These are phyloP conservation scores for Penicillium sp. DNA, from an alignment of 2,329 filamentous ascomycete genomes.

Conservation along the genomic window DNA sequence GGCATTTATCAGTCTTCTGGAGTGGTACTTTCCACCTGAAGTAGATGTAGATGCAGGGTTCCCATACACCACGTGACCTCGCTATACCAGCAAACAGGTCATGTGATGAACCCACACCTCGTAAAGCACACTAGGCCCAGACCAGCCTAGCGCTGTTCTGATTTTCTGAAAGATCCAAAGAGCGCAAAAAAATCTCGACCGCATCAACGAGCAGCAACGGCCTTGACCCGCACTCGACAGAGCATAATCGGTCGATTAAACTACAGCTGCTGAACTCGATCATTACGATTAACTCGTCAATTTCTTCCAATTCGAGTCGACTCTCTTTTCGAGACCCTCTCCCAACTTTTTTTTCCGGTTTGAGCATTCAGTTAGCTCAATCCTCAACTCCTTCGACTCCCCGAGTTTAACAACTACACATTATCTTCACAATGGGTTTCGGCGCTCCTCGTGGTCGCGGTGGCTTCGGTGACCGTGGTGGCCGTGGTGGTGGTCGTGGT, in stretches of 20 bases:
- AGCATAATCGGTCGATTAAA: constrained; percentile 26
- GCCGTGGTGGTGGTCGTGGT: constrained; percentile 2
- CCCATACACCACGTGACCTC: constrained; percentile 29
- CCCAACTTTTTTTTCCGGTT: constrained; percentile 15
- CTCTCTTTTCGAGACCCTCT: constrained; percentile 12
- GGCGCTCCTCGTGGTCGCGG: constrained; percentile 22
- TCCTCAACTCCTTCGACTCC: constrained; percentile 11
- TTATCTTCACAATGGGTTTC: constrained; percentile 35
- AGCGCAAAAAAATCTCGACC: constrained; percentile 43
- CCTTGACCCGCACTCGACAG: constrained; percentile 33
- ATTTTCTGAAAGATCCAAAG: constrained; percentile 44
- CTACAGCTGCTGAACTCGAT: constrained; percentile 24
- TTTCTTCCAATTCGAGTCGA: constrained; percentile 11
- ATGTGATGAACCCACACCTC: constrained; percentile 18
- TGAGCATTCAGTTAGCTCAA: constrained; percentile 26
- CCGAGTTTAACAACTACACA: constrained; percentile 10
- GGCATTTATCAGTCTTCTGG: neutral
- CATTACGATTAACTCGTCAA: constrained; percentile 12
- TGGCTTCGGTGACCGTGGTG: constrained; percentile 29
- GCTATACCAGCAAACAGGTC: constrained; percentile 28
- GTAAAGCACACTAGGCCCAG: constrained; percentile 21
- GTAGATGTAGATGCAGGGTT: neutral
- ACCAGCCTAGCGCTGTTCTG: constrained; percentile 33
- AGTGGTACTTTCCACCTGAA: neutral
- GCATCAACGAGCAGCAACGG: constrained; percentile 40